Evolutionary conservation across 1,139 yeast species (phyloP).

Genomic region (Suhomyces atakaporum): DNA sequence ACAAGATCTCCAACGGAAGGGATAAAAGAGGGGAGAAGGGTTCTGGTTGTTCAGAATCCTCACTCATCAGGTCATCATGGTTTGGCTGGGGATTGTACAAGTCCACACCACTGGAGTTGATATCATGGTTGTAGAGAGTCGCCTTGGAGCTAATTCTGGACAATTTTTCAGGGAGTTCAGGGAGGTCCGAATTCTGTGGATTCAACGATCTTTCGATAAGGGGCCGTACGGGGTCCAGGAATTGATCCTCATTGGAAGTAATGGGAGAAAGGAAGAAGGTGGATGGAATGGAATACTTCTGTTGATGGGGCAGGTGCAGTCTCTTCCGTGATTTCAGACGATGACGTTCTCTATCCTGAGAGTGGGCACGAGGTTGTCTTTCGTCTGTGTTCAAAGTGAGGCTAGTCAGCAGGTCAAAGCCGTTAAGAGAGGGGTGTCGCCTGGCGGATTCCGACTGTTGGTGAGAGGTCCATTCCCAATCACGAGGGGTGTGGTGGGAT

Average conservation of each 20-base stretch:
- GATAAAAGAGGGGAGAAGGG: conserved; percentile 31
- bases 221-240: conserved; percentile 1
- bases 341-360: conserved; percentile 8
- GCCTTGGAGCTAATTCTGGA: conserved; percentile 1
- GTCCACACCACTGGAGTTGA: conserved; percentile 3
- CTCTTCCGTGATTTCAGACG: conserved; percentile 9
- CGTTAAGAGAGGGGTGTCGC: neutral
- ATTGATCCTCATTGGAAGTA: conserved; percentile 34
- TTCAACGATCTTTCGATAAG: conserved; percentile 2
- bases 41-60: conserved; percentile 7
- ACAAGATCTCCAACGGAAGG: conserved; percentile 46
- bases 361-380: conserved; percentile 9
- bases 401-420: neutral
- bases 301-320: conserved; percentile 9
- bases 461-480: conserved; percentile 12
- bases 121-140: conserved; percentile 4
- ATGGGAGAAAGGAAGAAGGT: conserved; percentile 39
- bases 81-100: neutral
- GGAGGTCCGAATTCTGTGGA: neutral
- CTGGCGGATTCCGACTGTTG: no score
- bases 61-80: neutral
- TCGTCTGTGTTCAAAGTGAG: conserved; percentile 6
- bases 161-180: neutral
- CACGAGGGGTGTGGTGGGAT: conserved; percentile 4
- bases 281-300: conserved; percentile 16